phyloP scores from a whole-genome alignment of 2,329 filamentous ascomycete genomes.

The Epichloe gansuensis region DNA sequence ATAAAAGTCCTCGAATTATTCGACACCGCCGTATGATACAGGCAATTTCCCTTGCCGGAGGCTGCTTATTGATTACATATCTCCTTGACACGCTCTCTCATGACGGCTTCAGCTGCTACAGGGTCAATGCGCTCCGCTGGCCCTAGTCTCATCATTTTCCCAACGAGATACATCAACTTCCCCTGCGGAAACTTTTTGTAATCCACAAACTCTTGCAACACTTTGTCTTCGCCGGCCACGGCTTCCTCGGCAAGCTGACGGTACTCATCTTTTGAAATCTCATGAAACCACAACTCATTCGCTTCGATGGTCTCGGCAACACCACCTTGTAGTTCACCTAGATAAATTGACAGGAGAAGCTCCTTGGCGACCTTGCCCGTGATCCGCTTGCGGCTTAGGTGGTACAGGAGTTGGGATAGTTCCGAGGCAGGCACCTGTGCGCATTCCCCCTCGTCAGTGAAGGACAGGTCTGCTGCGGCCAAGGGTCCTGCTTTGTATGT shows the following conservation, averaged over 20 bases:
- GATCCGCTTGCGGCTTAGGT: slow-evolving; percentile 35
- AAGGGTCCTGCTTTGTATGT: slow-evolving; percentile 31
- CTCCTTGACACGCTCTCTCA: slow-evolving; percentile 23
- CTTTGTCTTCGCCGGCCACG: slow-evolving; percentile 31
- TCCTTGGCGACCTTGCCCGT: slow-evolving; percentile 46
- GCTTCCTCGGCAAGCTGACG: slow-evolving; percentile 30
- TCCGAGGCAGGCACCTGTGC: slow-evolving; percentile 30
- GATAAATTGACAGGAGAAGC: slow-evolving; percentile 39
- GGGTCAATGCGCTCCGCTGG: slow-evolving; percentile 43
- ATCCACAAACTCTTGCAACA: slow-evolving; percentile 31
- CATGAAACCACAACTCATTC: slow-evolving; percentile 41
- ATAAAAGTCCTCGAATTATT: too few relatives aligned
- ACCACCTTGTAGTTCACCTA: slow-evolving; percentile 30
- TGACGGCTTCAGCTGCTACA: slow-evolving; percentile 32
- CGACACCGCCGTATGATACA: too few relatives aligned
- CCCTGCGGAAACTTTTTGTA: slow-evolving; percentile 38
- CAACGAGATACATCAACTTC: slow-evolving; percentile 48
- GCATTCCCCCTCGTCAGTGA: slow-evolving; percentile 35
- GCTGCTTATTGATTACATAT: neutral
- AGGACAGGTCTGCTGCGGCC: slow-evolving; percentile 18
- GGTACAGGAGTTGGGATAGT: slow-evolving; percentile 38
- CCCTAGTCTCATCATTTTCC: slow-evolving; percentile 43
- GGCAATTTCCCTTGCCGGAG: too few relatives aligned
- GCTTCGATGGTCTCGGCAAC: slow-evolving; percentile 32
- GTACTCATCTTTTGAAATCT: slow-evolving; percentile 37